phyloP scores from a whole-genome alignment of 306 rosid genomes.

The Quercus aquifolioides region DNA sequence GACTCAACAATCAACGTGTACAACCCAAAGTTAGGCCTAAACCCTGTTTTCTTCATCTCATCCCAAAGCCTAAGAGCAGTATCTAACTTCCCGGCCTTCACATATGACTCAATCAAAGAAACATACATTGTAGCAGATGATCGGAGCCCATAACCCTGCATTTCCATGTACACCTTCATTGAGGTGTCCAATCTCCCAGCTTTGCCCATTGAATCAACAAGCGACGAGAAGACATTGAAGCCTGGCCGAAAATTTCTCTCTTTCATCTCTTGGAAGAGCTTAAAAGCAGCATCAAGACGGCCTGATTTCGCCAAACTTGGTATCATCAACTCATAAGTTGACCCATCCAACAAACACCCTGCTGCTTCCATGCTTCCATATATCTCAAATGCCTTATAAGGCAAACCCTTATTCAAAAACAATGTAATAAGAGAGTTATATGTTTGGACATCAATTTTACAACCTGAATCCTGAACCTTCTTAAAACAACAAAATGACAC shows the following conservation, averaged over 20 bases:
- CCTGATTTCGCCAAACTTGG: slow-evolving; percentile 92
- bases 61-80: slow-evolving; percentile 84
- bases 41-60: slow-evolving; percentile 88
- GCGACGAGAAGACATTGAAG: slow-evolving; percentile 54
- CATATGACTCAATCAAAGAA: slow-evolving; percentile 82
- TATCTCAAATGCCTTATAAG: slow-evolving; percentile 90
- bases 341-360: slow-evolving; percentile 57
- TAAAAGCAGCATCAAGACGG: slow-evolving; percentile 88
- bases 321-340: slow-evolving; percentile 89
- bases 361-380: slow-evolving; percentile 83
- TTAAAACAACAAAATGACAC: slow-evolving; percentile 82
- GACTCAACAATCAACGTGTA: slow-evolving; percentile 87
- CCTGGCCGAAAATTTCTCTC: slow-evolving; percentile 64
- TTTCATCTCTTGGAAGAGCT: slow-evolving; percentile 88
- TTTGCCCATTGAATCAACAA: slow-evolving; percentile 96
- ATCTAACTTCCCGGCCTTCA: slow-evolving; percentile 93
- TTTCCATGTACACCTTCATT: slow-evolving; percentile 86
- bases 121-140: slow-evolving; percentile 68
- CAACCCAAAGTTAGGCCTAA: slow-evolving; percentile 89
- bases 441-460: slow-evolving; percentile 61
- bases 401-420: slow-evolving; percentile 88
- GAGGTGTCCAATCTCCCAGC: slow-evolving; percentile 84
- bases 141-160: slow-evolving; percentile 71
- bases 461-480: slow-evolving; percentile 69
- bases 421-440: slow-evolving; percentile 76